These are phyloP conservation scores for Trifolium dubium DNA, from an alignment of 306 rosid genomes.

Conservation along the genomic window DNA sequence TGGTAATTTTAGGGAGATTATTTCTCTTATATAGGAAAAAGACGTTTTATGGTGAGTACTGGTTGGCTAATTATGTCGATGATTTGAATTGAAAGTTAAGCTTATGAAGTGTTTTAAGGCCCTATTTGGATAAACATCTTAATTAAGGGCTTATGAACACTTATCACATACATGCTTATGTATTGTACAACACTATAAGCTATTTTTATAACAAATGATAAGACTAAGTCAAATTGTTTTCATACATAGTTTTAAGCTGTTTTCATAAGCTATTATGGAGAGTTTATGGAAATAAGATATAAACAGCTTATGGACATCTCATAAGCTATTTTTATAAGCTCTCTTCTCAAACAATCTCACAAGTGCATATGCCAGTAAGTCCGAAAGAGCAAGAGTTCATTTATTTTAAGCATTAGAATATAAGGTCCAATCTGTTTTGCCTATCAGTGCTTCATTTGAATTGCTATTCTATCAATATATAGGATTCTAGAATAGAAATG, in stretches of 20 bases:
- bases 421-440: conserved; percentile 7
- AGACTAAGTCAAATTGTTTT: too few species aligned
- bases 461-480: conserved; percentile 10
- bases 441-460: conserved; percentile 23
- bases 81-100: conserved; percentile 15
- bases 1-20: neutral
- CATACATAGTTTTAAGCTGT: too few species aligned
- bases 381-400: neutral
- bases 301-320: neutral
- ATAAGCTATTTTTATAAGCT: neutral
- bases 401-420: conserved; percentile 15
- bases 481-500: neutral
- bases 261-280: neutral
- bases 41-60: neutral
- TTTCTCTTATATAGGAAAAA: neutral
- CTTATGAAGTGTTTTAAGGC: neutral
- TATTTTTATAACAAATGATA: neutral
- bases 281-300: neutral
- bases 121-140: neutral
- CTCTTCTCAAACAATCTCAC: neutral
- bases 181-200: too few species aligned
- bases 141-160: neutral
- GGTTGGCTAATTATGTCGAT: neutral
- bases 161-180: neutral
- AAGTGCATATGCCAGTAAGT: neutral